Conservation (phyloP, 768 basidiomycete species). For the Lactarius sp. region DNA sequence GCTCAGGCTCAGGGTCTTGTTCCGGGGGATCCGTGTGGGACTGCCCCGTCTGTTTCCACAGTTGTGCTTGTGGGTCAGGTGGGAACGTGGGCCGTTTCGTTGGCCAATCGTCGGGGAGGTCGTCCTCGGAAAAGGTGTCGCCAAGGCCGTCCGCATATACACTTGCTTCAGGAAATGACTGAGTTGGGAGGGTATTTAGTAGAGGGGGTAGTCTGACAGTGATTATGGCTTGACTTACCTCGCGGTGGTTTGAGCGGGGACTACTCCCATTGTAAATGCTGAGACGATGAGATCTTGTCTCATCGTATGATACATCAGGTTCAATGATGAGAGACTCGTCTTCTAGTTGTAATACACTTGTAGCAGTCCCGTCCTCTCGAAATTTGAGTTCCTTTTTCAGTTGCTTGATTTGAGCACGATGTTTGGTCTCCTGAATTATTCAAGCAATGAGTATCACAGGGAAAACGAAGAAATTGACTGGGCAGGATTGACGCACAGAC, state of each 20-base stretch:
- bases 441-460: neutral
- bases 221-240: neutral
- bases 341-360: neutral
- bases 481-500: slow-evolving; percentile 4
- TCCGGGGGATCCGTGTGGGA: neutral
- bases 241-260: neutral
- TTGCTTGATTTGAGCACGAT: slow-evolving; percentile 15
- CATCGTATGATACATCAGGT: neutral
- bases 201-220: neutral
- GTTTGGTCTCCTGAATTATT: slow-evolving; percentile 8
- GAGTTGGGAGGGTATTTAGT: neutral
- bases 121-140: neutral
- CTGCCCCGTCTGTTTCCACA: neutral
- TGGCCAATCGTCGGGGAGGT: neutral
- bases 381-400: slow-evolving; percentile 6
- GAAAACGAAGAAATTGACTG: neutral
- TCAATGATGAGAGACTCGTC: slow-evolving; percentile 16
- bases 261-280: slow-evolving; percentile 1
- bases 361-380: neutral
- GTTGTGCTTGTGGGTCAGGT: neutral
- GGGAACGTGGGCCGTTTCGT: neutral
- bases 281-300: slow-evolving; percentile 13
- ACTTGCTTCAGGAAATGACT: neutral
- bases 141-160: neutral
- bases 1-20: neutral